Evolutionary conservation across 2,329 filamentous ascomycete genomes (phyloP).

Genomic region (Talaromyces sp.): DNA sequence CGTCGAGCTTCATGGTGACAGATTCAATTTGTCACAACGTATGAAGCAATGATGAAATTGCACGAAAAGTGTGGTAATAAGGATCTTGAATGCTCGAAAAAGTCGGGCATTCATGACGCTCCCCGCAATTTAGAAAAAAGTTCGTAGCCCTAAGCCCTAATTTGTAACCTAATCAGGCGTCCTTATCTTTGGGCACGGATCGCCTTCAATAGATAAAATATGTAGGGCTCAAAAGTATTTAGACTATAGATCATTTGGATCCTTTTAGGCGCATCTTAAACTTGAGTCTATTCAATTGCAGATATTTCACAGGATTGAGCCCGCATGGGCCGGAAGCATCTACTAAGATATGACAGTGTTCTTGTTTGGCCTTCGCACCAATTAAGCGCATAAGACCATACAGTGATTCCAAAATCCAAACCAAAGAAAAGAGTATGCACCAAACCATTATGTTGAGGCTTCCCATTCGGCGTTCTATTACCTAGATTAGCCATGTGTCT

Average conservation of each 20-base stretch:
- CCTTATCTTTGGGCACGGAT: neutral
- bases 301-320: slow-evolving; percentile 11
- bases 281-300: slow-evolving; percentile 13
- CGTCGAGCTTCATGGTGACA: slow-evolving; percentile 82
- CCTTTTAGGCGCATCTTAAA: neutral
- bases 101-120: slow-evolving; percentile 15
- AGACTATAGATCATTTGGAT: neutral
- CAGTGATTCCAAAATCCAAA: slow-evolving; percentile 1
- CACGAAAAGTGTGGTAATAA: neutral
- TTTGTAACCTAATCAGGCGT: slow-evolving; percentile 23
- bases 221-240: neutral
- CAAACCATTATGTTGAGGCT: slow-evolving; percentile 32
- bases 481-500: slow-evolving; percentile 25
- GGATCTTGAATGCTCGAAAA: slow-evolving; percentile 3
- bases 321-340: neutral
- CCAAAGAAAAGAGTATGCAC: neutral
- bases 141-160: slow-evolving; percentile 40
- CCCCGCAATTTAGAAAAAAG: slow-evolving; percentile 29
- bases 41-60: neutral
- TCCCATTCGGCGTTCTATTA: slow-evolving; percentile 47
- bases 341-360: neutral
- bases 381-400: neutral
- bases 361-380: neutral
- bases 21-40: neutral
- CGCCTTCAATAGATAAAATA: neutral